Conservation (phyloP, 179 eudicot species). For the Silene noctiflora region DNA sequence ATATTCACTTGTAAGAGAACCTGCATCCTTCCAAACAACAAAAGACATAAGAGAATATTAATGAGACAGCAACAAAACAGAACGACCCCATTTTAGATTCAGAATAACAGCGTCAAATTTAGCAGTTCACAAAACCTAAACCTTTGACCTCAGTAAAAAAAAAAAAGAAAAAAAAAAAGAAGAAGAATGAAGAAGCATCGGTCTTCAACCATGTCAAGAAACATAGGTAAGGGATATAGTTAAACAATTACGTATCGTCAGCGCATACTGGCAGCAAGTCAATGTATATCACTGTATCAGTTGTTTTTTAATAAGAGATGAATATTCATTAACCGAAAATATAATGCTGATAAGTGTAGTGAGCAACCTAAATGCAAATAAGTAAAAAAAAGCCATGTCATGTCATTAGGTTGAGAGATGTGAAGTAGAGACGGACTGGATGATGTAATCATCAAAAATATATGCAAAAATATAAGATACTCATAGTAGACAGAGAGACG, state of each 20-base stretch:
- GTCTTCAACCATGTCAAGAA: background rate
- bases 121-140: background rate
- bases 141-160: background rate
- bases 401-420: background rate
- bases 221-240: background rate
- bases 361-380: background rate
- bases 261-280: background rate
- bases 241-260: background rate
- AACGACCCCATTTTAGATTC: constrained; percentile 2
- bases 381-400: background rate
- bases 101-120: background rate
- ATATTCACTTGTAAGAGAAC: constrained; percentile 92
- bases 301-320: background rate
- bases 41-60: constrained; percentile 45
- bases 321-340: background rate
- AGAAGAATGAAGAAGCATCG: background rate
- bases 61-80: constrained; percentile 24
- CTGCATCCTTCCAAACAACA: constrained; percentile 95
- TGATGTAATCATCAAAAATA: background rate
- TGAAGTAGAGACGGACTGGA: background rate
- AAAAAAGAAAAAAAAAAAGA: too few relatives aligned
- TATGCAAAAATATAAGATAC: background rate
- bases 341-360: background rate
- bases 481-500: background rate
- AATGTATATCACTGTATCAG: background rate